Percentiles rank a stretch among this genome's conserved stretches.
phyloP scores from a whole-genome alignment of 2,329 filamentous ascomycete genomes.

The Lachnellula arida region DNA sequence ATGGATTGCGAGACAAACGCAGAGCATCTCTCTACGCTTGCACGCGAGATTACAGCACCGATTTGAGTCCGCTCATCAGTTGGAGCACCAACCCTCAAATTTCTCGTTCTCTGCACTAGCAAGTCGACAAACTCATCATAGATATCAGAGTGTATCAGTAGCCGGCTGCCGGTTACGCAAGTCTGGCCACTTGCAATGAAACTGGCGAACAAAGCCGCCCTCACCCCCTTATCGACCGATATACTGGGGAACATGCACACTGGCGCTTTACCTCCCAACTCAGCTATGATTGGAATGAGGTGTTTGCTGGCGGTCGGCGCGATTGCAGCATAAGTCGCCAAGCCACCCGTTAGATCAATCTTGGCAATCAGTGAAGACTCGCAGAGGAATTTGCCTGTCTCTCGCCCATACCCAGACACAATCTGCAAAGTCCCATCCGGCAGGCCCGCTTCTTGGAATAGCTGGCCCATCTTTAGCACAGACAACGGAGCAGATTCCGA shows the following conservation, averaged over 20 bases:
- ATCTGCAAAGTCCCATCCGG: constrained; percentile 40
- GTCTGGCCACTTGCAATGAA: constrained; percentile 53
- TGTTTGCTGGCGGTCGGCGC: constrained; percentile 54
- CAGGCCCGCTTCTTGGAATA: constrained; percentile 39
- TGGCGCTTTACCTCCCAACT: constrained; percentile 64
- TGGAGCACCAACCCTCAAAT: constrained; percentile 47
- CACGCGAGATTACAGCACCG: constrained; percentile 58
- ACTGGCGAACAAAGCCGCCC: constrained; percentile 41
- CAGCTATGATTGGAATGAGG: constrained; percentile 65
- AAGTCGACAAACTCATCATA: constrained; percentile 32
- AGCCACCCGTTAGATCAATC: constrained; percentile 65
- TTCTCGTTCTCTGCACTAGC: constrained; percentile 35
- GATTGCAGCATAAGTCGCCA: constrained; percentile 59
- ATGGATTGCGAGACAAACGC: constrained; percentile 29
- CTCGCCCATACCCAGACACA: constrained; percentile 48
- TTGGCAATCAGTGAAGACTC: constrained; percentile 57
- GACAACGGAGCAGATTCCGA: constrained; percentile 40
- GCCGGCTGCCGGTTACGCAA: constrained; percentile 50
- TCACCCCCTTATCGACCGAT: constrained; percentile 56
- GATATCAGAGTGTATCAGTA: constrained; percentile 46
- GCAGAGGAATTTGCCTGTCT: constrained; percentile 50
- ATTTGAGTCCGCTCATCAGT: constrained; percentile 55
- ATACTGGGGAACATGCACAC: constrained; percentile 60
- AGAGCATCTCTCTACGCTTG: constrained; percentile 52
- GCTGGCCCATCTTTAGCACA: constrained; percentile 35